Evolutionary conservation across 2,329 filamentous ascomycete species (phyloP), one percentile per base, ranked within the genome.

Genomic region (Cryphonectria parasitica): DNA sequence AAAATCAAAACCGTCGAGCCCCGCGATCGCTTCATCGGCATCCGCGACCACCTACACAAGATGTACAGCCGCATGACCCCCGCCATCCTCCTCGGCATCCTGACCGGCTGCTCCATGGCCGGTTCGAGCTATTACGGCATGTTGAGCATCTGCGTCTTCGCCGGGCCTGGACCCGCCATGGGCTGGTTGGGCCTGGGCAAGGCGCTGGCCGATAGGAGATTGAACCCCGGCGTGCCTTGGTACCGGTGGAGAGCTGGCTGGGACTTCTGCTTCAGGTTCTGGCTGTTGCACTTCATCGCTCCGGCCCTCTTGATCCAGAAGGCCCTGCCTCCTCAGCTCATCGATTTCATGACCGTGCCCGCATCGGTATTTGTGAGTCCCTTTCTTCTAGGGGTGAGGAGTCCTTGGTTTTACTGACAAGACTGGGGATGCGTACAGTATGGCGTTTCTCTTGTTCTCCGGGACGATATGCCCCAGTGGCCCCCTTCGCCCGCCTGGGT

Each of bases 1-100:
- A 87, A 89, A 74, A 97, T 98, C 76, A 83, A 88, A 67, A 85
- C 98, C 39, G 88, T 91, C 66, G 90, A 95, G 64, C 92, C 92
- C 19, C 88, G 87, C 76, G 94, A 95, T 77, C 83, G 88, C 31
- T 81, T 96, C 31, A 89, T 98, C 39, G 88, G 91, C 67, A 76
- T 90, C 0, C 87, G 90, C 72, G 88, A 91, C 66, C 79, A 83
- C 22, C 73, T 92, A 13, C 86, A 91, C 75, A 82, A 83, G 52
- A 77, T 78, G 82, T 79, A 90, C 84, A 78, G 88, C 81, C 73
- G 86, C 79, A 78, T 82, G 63, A 85, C 87, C 45, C 83, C 93
- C 15, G 84, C 91, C 31, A 79, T 95, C 5, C 88, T 96, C 6
- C 85, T 90, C 2, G 86, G 89, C 61, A 85, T 92, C 22, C 78